Conservation (phyloP, 2,329 filamentous ascomycete genomes). For the Colletotrichum lindemuthianum region DNA sequence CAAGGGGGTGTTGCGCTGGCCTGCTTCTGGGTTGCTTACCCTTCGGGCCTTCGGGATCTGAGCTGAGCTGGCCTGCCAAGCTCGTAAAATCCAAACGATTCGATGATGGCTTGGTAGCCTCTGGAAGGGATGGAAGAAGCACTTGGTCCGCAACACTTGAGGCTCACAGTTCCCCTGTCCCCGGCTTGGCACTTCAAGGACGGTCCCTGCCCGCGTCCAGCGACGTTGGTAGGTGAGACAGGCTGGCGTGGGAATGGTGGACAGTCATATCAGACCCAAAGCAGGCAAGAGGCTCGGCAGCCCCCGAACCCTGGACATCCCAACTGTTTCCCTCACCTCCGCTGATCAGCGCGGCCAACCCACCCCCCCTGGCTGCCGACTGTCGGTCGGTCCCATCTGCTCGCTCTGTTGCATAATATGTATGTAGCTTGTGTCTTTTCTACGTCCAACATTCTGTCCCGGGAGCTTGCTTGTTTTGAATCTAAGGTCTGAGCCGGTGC, state of each 20-base stretch:
- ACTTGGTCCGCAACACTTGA: slow-evolving; percentile 18
- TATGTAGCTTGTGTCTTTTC: slow-evolving; percentile 29
- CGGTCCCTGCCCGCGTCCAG: slow-evolving; percentile 26
- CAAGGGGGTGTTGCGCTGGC: neutral
- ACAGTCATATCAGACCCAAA: slow-evolving; percentile 34
- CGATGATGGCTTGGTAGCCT: slow-evolving; percentile 29
- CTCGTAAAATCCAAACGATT: slow-evolving; percentile 32
- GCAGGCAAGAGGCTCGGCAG: slow-evolving; percentile 29
- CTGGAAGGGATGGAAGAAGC: slow-evolving; percentile 33
- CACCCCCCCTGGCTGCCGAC: slow-evolving; percentile 13
- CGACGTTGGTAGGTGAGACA: slow-evolving; percentile 36
- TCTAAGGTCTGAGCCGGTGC: slow-evolving; percentile 32
- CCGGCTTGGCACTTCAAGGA: slow-evolving; percentile 19
- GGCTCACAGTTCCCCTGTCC: slow-evolving; percentile 21
- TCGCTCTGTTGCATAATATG: slow-evolving; percentile 35
- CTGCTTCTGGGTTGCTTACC: too few species aligned
- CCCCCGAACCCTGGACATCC: slow-evolving; percentile 35
- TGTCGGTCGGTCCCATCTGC: slow-evolving; percentile 29
- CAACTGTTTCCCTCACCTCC: slow-evolving; percentile 23
- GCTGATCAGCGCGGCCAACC: slow-evolving; percentile 31
- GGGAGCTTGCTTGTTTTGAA: slow-evolving; percentile 30
- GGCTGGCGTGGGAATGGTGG: slow-evolving; percentile 31
- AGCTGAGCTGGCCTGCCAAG: slow-evolving; percentile 9
- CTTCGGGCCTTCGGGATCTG: too few species aligned
- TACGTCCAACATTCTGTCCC: slow-evolving; percentile 29